Percentiles rank a stretch among this genome's conserved stretches.
Evolutionary conservation across 768 basidiomycete species (phyloP).

Genomic region (Lentinula sp.): DNA sequence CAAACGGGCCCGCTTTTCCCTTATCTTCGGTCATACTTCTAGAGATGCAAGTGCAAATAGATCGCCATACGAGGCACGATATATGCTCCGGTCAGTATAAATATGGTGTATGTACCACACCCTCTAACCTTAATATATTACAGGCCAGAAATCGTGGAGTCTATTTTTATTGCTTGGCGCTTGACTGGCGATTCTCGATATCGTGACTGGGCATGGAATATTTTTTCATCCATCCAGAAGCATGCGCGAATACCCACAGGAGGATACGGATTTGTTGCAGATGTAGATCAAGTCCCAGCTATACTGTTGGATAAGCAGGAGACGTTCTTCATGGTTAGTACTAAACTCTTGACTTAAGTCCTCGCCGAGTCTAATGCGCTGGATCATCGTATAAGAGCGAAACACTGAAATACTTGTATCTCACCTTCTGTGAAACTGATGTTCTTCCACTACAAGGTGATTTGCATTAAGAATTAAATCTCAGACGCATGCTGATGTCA

Average conservation of each 20-base stretch:
- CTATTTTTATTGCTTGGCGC: conserved; percentile 65
- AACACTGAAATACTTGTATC: conserved; percentile 5
- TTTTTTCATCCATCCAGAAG: conserved; percentile 63
- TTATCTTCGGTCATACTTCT: background rate
- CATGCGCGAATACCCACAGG: conserved; percentile 53
- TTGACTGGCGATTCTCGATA: conserved; percentile 60
- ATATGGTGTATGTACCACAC: background rate
- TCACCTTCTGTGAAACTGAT: background rate
- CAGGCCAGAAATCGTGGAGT: conserved; percentile 75
- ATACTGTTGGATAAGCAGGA: conserved; percentile 16
- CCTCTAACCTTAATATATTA: background rate
- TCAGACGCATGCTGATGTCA: background rate
- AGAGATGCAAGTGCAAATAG: background rate
- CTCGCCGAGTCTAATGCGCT: background rate
- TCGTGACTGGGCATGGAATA: conserved; percentile 62
- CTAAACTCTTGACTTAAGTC: background rate
- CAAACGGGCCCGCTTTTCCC: background rate
- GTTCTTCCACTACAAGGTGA: conserved; percentile 2
- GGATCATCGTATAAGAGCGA: background rate
- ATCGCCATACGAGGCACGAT: conserved; percentile 53
- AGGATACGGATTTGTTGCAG: conserved; percentile 58
- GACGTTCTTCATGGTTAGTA: conserved; percentile 4
- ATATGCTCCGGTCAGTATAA: conserved; percentile 51
- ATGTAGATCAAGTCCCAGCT: conserved; percentile 57
- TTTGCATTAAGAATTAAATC: background rate